Evolutionary conservation across 768 basidiomycete species (phyloP), one percentile per base, ranked within the genome.

Genomic region (Lanmaoa rubissima): DNA sequence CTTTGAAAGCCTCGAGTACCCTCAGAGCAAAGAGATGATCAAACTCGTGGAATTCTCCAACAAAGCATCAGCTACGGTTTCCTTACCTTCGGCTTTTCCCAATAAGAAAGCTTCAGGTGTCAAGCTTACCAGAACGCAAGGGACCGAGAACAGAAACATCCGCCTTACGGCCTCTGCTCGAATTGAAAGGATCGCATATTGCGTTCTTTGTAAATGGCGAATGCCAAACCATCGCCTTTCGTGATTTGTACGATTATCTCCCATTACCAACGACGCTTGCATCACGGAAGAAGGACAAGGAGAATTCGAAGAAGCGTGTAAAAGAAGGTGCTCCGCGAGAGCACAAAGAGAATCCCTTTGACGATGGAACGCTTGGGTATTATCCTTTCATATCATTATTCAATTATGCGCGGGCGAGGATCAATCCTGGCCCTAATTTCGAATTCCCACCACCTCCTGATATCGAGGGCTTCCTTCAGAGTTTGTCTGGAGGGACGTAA

Each of bases 301-400:
- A 83, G 55, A 71, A 53, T 32, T 65, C 72, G 19, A 83, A 82
- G 66, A 86, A 82, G 64, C 79, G 81, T 38, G 73, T 78, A n/a
- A 81, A 82, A 53, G 82, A 85, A 66, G 85, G 83, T 48, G 84
- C 86, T 46, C 70, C 75, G 11, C 84, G 86, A 51, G 86, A 90
- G 64, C 87, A 88, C 67, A 80, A 81, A 57, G 89, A 92, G 73
- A 94, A 94, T 59, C 82, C 82, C 3, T 91, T 93, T 65, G 94
- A 99, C 69, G 97, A 99, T 69, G 97, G 96, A 19, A 86, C 89
- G 19, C 75, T 97, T 7, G 97, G 97, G 1, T 99, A 99, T 73
- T 98, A 94, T 69, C 94, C 96, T 0, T 87, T 98, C 75, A 83
- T 97, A 61, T 96, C 93, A 5, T 78, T 96, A 38, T 99, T 93